Percentiles rank a stretch among this genome's conserved stretches.
Conservation (phyloP, 140 eudicot genomes). For the Erigeron philadelphicus region DNA sequence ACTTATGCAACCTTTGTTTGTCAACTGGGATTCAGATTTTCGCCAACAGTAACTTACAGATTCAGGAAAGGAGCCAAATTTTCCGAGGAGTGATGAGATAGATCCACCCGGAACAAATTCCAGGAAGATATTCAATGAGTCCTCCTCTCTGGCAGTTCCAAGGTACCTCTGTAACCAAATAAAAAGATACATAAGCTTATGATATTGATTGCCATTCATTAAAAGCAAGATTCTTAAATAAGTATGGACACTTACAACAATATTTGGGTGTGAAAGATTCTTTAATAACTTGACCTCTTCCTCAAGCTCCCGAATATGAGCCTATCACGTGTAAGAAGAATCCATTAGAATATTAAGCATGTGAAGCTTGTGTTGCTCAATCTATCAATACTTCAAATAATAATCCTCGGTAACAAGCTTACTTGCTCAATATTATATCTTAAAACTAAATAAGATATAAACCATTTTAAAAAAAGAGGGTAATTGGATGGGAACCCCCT, state of each 20-base stretch:
- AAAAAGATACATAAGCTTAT: conserved; percentile 11
- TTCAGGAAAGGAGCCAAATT: conserved; percentile 96
- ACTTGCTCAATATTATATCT: no score
- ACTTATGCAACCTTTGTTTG: neutral
- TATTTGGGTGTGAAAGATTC: conserved; percentile 88
- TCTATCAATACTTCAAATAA: neutral
- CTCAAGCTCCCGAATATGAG: conserved; percentile 81
- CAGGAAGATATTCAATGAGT: conserved; percentile 71
- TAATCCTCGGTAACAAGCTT: no score
- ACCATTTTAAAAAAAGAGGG: no score
- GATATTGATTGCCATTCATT: neutral
- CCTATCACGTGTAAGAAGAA: conserved; percentile 41
- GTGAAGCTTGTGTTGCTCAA: conserved; percentile 1
- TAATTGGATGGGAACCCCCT: no score
- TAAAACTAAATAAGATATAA: no score
- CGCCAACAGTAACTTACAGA: conserved; percentile 55
- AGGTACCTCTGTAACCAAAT: conserved; percentile 63
- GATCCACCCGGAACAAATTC: conserved; percentile 99
- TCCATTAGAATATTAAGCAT: neutral
- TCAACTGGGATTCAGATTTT: neutral
- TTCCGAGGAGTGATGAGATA: conserved; percentile 85
- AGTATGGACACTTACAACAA: conserved; percentile 60
- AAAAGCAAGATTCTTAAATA: conserved; percentile 17
- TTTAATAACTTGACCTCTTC: conserved; percentile 94
- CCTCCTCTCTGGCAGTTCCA: conserved; percentile 90